Percentiles rank a stretch among this genome's conserved stretches.
Evolutionary conservation across 2,329 filamentous ascomycete species (phyloP).

Genomic region (Diplodia seriata): DNA sequence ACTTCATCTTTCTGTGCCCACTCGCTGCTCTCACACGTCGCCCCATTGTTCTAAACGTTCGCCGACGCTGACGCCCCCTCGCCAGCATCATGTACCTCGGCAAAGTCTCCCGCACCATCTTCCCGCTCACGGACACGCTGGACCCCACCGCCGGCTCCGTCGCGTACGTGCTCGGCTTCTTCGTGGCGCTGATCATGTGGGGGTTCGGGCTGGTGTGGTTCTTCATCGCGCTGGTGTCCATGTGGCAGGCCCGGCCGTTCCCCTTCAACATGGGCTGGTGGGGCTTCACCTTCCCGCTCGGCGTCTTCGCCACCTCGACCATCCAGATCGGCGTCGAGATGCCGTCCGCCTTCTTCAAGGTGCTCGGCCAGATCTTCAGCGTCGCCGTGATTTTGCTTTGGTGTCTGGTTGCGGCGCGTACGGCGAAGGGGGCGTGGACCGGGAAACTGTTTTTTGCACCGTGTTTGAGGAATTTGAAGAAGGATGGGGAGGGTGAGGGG

Average conservation of each 20-base stretch:
- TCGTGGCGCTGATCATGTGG: constrained; percentile 60
- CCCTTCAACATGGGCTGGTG: constrained; percentile 67
- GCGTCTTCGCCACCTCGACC: constrained; percentile 57
- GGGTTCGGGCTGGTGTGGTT: constrained; percentile 60
- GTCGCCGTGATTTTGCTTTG: constrained; percentile 57
- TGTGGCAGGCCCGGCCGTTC: constrained; percentile 48
- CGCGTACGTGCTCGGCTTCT: constrained; percentile 62
- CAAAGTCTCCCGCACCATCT: constrained; percentile 49
- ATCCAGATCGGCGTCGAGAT: constrained; percentile 55
- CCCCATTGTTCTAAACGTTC: too few relatives aligned
- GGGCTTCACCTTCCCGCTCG: constrained; percentile 63
- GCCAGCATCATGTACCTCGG: constrained; percentile 50
- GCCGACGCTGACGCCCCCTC: neutral
- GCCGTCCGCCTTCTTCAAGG: constrained; percentile 58
- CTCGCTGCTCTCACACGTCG: too few relatives aligned
- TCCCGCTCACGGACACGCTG: constrained; percentile 46
- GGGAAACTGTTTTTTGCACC: constrained; percentile 60
- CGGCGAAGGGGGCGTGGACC: constrained; percentile 52
- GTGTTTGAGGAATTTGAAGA: constrained; percentile 47
- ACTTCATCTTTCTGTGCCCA: too few relatives aligned
- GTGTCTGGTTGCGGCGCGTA: constrained; percentile 57
- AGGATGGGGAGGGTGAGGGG: constrained; percentile 21
- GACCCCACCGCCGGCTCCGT: constrained; percentile 53
- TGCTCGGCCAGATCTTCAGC: constrained; percentile 56
- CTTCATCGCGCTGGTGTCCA: constrained; percentile 55